Base-by-base conservation (phyloP, 2,329 filamentous ascomycete species). In the Aspergillus fructus region DNA sequence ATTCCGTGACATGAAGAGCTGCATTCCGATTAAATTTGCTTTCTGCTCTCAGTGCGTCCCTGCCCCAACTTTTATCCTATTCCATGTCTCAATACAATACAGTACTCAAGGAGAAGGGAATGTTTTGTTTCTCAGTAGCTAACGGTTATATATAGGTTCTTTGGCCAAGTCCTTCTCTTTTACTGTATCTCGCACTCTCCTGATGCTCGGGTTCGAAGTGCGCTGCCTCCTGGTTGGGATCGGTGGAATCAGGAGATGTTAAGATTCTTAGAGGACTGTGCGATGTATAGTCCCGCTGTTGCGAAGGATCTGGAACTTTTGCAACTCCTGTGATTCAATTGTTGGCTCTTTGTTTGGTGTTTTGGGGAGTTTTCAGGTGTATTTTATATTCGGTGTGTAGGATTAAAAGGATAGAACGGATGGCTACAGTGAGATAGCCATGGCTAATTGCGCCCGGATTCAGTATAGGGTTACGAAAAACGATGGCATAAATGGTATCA, bases 91-190 rank as follows among this genome's bases (percentile, higher is more conserved):
- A 11, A 30, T 9, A 30, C 27, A 11, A 30, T 9, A 30, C 27
- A 30, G 27, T 30, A 11, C 9, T 11, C 8, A 27, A 27, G 27
- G 9, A 30, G 27, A 30, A 30, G 27, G 9, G 9, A 30, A 4
- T 11, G 27, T 30, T 24, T 6, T 24, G 24, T 24, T 24, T 27
- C 27, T 9, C 9, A 4, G 9, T 30, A 30, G 43, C 23, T 51
- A 24, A 41, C 11, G 23, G 23, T 3, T 27, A 12, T n/a, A 24
- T 47, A 11, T 33, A 75, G 72, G 45, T 75, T 77, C 62, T 77
- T 77, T 58, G 75, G 75, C 19, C 75, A 77, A 59, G 65, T 77
- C 24, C 68, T 77, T 33, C 68, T 77, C 23, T 77, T 77, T 59
- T 73, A 76, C 56, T 75, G 74, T 50, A 74, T 77, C 49, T 69